A percentile compares a stretch with the other conserved stretches of the same genome.
Conservation (phyloP, 106 monocot genomes). For the Apostasia ramifera region DNA sequence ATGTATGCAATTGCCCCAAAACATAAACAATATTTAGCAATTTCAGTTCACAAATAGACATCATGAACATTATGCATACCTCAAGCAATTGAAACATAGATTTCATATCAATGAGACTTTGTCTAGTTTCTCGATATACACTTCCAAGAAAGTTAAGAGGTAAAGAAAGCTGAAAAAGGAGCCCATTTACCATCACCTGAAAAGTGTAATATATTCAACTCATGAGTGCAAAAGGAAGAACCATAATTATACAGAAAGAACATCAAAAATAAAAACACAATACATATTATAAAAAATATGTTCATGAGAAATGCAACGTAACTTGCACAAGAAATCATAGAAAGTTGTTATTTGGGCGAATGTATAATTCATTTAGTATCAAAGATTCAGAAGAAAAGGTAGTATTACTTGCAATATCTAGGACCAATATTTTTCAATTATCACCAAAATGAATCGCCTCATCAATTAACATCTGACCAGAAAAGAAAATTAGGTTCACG, state of each 20-base stretch:
- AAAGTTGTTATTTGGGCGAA: no score
- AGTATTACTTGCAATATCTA: no score
- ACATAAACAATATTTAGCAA: not conserved
- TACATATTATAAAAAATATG: not conserved
- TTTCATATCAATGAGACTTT: slow-evolving; percentile 99
- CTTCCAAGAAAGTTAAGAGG: slow-evolving; percentile 99
- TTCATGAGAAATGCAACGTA: not conserved
- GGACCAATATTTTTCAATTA: no score
- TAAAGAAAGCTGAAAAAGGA: slow-evolving; percentile 93
- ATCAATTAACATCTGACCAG: no score
- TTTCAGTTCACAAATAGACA: not conserved
- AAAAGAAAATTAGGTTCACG: no score
- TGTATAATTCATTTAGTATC: no score
- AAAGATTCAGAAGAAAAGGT: no score
- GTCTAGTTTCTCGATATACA: slow-evolving; percentile 93
- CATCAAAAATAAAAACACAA: not conserved
- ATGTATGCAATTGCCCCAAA: not conserved
- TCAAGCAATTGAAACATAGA: slow-evolving; percentile 98
- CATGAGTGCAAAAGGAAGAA: not conserved
- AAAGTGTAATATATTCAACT: not conserved
- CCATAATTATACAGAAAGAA: not conserved
- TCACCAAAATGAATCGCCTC: no score
- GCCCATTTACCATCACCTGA: slow-evolving; percentile 99
- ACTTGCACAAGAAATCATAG: not conserved
- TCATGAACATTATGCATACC: slow-evolving; percentile 31